Conservation (phyloP, 352 stramenopile genomes). For the Globisporangium orthogonon region DNA sequence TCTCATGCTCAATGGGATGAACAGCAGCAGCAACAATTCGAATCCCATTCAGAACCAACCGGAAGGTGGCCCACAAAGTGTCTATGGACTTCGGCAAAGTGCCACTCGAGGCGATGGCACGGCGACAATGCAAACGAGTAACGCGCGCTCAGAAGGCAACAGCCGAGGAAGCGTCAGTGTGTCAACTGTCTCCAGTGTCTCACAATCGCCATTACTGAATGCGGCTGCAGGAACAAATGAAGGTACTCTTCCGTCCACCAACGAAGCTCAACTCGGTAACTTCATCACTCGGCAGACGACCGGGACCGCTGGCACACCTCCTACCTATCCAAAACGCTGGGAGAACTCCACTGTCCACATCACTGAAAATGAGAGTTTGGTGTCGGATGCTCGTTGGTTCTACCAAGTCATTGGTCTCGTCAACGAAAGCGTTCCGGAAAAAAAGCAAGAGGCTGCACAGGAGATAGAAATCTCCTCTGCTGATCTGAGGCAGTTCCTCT, state of each 20-base stretch:
- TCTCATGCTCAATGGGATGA: conserved; percentile 16
- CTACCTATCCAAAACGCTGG: conserved; percentile 5
- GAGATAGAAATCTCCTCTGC: neutral
- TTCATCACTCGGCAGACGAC: neutral
- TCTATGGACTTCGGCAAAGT: neutral
- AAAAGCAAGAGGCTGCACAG: neutral
- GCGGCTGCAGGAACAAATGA: neutral
- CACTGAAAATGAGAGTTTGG: neutral
- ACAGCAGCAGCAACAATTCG: neutral
- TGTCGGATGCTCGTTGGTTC: conserved; percentile 2
- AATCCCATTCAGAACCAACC: no score
- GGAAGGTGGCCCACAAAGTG: neutral
- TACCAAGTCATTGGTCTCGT: conserved; percentile 1
- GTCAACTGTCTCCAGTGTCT: neutral
- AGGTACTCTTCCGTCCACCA: neutral
- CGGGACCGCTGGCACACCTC: neutral
- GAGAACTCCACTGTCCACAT: neutral
- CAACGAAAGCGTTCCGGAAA: neutral
- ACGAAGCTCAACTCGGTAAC: neutral
- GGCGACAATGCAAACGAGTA: no score
- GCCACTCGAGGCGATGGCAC: neutral
- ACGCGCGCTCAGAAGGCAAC: neutral
- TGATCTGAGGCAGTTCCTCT: conserved; percentile 22
- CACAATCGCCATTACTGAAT: neutral
- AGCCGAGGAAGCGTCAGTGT: neutral